Evolutionary conservation across 768 basidiomycete genomes (phyloP).

Genomic region (Mrakia hoshinonis): DNA sequence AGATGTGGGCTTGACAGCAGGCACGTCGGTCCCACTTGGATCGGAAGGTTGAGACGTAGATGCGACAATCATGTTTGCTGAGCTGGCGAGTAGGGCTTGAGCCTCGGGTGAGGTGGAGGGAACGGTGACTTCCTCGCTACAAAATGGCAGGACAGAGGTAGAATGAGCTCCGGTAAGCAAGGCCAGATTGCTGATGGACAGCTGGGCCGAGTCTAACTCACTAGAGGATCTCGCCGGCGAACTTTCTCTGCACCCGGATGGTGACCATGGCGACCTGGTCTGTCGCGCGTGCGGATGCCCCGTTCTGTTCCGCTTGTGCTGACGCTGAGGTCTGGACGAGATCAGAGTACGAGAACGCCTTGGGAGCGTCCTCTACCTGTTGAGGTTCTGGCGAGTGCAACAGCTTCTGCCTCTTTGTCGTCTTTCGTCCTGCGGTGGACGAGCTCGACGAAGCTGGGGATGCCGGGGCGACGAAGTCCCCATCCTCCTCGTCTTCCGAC

Average conservation of each 20-base stretch:
- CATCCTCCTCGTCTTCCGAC: conserved; percentile 1
- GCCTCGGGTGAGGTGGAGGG: conserved; percentile 3
- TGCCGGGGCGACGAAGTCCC: neutral
- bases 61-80: neutral
- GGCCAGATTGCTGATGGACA: no score
- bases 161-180: no score
- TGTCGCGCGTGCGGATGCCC: neutral
- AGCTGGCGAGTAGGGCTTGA: neutral
- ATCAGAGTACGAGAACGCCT: neutral
- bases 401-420: neutral
- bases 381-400: neutral
- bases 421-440: neutral
- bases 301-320: neutral
- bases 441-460: neutral
- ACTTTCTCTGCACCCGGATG: conserved; percentile 5
- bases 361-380: neutral
- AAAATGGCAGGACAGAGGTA: neutral
- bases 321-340: neutral
- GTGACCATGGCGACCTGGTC: neutral
- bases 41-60: neutral
- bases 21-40: neutral
- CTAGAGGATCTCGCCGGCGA: conserved; percentile 1
- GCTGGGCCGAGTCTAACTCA: neutral
- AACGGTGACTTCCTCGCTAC: neutral
- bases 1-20: neutral